Percentiles rank a stretch among this genome's conserved stretches.
phyloP scores from a whole-genome alignment of 768 basidiomycete species.

The Lentinus brumalis region DNA sequence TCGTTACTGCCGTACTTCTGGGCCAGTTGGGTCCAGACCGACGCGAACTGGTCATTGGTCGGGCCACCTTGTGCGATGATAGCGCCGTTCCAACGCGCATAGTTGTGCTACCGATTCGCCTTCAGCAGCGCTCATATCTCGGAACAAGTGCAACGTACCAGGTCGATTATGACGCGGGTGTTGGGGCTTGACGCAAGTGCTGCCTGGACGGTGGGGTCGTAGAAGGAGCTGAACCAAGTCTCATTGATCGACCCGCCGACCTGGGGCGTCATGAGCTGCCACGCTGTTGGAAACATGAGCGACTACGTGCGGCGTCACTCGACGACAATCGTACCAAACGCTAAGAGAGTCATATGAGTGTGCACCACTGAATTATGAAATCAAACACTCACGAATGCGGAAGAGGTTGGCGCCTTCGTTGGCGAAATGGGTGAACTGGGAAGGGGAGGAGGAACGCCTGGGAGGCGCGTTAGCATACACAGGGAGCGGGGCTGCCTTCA shows the following conservation, averaged over 20 bases:
- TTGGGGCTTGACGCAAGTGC: conserved; percentile 42
- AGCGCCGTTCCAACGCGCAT: conserved; percentile 56
- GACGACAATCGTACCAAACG: conserved; percentile 31
- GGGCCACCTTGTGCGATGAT: conserved; percentile 46
- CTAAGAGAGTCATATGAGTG: conserved; percentile 12
- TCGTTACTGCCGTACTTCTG: conserved; percentile 37
- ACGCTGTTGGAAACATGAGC: conserved; percentile 35
- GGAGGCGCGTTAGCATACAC: neutral
- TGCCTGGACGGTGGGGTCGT: conserved; percentile 52
- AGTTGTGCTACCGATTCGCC: conserved; percentile 46
- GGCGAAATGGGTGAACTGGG: conserved; percentile 52
- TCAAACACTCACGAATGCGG: conserved; percentile 39
- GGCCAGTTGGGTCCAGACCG: conserved; percentile 44
- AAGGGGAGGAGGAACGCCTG: conserved; percentile 40
- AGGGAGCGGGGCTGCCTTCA: neutral
- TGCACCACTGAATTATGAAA: neutral
- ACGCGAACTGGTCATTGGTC: conserved; percentile 42
- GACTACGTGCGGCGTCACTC: neutral
- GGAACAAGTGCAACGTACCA: conserved; percentile 31
- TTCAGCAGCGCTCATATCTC: neutral
- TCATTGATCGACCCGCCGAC: conserved; percentile 49
- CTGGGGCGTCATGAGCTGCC: conserved; percentile 54
- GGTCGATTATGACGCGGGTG: conserved; percentile 52
- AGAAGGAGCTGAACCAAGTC: conserved; percentile 43
- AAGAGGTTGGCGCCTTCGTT: conserved; percentile 51